Evolutionary conservation across 208 protist species (phyloP).

Genomic region (Leptomonas pyrrhocoris): DNA sequence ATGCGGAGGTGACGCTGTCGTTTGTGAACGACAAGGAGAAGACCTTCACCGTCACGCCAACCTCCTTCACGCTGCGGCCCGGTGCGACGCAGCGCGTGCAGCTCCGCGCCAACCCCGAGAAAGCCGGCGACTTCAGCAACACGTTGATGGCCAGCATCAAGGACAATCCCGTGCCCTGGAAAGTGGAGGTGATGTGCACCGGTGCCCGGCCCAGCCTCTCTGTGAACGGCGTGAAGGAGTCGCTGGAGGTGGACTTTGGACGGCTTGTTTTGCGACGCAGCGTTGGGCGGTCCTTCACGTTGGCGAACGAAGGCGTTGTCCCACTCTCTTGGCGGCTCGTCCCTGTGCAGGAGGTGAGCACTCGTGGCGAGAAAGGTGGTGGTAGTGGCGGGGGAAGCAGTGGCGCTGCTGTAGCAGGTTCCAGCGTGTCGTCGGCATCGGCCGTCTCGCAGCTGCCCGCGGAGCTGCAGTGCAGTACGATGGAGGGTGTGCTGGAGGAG

Average conservation of each 20-base stretch:
- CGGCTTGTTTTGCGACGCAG: conserved; percentile 71
- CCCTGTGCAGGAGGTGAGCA: conserved; percentile 10
- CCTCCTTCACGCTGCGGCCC: conserved; percentile 69
- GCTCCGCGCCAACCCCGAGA: conserved; percentile 87
- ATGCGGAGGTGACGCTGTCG: conserved; percentile 68
- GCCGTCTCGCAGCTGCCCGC: conserved; percentile 55
- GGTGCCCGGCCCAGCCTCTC: conserved; percentile 84
- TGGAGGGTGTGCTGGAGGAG: conserved; percentile 72
- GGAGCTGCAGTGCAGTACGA: conserved; percentile 75
- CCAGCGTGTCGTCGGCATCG: conserved; percentile 1
- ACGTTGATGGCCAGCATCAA: conserved; percentile 87
- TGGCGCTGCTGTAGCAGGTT: not conserved
- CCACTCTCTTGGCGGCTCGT: conserved; percentile 76
- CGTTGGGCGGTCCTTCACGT: conserved; percentile 42
- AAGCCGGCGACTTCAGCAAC: conserved; percentile 80
- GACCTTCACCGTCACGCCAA: conserved; percentile 82
- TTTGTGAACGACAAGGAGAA: conserved; percentile 89
- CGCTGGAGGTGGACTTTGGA: conserved; percentile 74
- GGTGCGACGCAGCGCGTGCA: conserved; percentile 79
- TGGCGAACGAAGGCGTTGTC: conserved; percentile 82
- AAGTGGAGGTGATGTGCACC: conserved; percentile 80
- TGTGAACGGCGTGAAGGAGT: conserved; percentile 76
- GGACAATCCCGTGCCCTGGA: conserved; percentile 93
- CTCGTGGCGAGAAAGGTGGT: not conserved
- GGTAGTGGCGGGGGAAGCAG: conserved; percentile 4